Conservation (phyloP, 2,329 filamentous ascomycete species). For the Aureobasidium sp. region DNA sequence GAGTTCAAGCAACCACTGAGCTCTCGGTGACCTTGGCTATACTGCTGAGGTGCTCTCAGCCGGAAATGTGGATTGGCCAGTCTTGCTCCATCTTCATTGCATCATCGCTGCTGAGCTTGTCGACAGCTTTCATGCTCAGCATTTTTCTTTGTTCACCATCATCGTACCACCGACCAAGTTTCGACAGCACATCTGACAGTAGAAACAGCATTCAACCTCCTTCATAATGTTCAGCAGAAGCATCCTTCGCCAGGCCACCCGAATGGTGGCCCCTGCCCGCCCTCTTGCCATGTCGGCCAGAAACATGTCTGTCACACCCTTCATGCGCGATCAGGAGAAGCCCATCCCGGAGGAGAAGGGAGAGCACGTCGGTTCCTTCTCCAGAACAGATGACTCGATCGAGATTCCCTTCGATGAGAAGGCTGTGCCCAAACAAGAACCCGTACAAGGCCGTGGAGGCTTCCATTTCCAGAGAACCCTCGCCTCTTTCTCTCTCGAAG, state of each 20-base stretch:
- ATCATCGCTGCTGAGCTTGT: neutral
- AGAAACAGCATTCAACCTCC: neutral
- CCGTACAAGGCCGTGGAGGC: constrained; percentile 69
- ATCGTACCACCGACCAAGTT: too few relatives aligned
- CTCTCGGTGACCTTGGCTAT: neutral
- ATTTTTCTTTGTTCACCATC: neutral
- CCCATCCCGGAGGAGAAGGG: constrained; percentile 22
- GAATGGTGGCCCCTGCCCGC: constrained; percentile 22
- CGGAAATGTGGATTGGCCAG: neutral
- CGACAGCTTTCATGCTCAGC: neutral
- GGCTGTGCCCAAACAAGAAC: constrained; percentile 63
- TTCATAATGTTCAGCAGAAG: constrained; percentile 27
- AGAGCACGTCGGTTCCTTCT: constrained; percentile 59
- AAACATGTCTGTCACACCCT: constrained; percentile 4
- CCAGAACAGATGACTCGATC: constrained; percentile 72
- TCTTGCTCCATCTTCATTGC: neutral
- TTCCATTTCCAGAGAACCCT: constrained; percentile 80
- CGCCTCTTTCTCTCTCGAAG: constrained; percentile 78
- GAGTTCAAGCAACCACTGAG: neutral
- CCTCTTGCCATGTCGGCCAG: constrained; percentile 11
- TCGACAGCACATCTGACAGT: neutral
- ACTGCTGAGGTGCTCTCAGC: neutral
- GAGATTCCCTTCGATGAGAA: constrained; percentile 73
- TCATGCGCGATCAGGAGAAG: constrained; percentile 19
- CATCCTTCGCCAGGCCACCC: constrained; percentile 28